These are phyloP conservation scores for Achlya hypogyna DNA, from an alignment of 352 stramenopile species.

Conservation along the genomic window DNA sequence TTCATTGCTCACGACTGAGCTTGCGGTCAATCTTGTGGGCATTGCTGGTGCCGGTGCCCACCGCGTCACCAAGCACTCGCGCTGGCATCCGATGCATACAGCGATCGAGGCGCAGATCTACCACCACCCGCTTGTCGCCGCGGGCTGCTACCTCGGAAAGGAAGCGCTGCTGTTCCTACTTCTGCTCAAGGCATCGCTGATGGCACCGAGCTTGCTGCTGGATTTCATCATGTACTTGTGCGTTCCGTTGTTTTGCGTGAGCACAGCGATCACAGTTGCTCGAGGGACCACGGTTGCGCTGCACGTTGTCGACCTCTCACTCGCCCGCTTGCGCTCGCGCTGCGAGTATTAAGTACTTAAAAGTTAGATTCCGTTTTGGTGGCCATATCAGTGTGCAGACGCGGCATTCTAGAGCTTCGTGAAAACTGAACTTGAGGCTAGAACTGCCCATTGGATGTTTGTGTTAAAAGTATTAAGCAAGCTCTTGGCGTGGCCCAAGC, in stretches of 20 bases:
- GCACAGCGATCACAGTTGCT: constrained; percentile 1
- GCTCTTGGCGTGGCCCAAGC: background rate
- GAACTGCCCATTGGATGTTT: too few species aligned
- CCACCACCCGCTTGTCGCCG: constrained; percentile 31
- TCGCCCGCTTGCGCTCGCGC: background rate
- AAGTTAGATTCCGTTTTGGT: too few species aligned
- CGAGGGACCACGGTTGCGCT: constrained; percentile 1
- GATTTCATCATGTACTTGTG: background rate
- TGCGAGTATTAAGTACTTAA: too few species aligned
- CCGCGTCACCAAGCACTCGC: constrained; percentile 45
- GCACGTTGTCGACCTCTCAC: background rate
- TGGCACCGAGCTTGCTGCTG: background rate
- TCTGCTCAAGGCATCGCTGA: constrained; percentile 26
- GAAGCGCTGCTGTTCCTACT: constrained; percentile 53
- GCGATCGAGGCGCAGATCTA: constrained; percentile 49
- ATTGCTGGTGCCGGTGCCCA: constrained; percentile 39
- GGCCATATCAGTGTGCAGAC: too few species aligned
- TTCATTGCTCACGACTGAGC: constrained; percentile 41
- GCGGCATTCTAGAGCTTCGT: too few species aligned
- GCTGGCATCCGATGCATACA: constrained; percentile 63
- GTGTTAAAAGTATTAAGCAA: background rate
- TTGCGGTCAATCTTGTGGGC: constrained; percentile 44
- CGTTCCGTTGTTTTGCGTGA: background rate
- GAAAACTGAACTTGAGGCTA: too few species aligned
- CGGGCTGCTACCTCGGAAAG: constrained; percentile 42